Evolutionary conservation across 495 filamentous ascomycete genomes (phyloP).

Genomic region (Elasticomyces elasticus): DNA sequence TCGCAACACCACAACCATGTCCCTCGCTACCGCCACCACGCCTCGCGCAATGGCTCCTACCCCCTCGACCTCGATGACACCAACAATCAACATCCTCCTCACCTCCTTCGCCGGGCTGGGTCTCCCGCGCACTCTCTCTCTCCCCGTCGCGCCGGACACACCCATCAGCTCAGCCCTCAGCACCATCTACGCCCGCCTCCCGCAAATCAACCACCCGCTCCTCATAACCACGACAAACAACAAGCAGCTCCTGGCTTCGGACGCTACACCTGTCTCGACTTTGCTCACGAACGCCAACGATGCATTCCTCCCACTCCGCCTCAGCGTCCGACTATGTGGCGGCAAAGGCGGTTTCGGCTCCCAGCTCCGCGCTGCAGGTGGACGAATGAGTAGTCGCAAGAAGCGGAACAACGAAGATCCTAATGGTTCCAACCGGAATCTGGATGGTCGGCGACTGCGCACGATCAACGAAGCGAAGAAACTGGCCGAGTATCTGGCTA

Average conservation of each 20-base stretch:
- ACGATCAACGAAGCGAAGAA: conserved; percentile 92
- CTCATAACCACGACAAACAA: conserved; percentile 76
- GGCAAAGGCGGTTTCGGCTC: conserved; percentile 98
- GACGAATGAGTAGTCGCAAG: conserved; percentile 90
- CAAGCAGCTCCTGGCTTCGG: conserved; percentile 48
- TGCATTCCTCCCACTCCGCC: conserved; percentile 67
- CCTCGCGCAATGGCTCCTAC: no score
- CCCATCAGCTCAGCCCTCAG: conserved; percentile 56
- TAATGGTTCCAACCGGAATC: conserved; percentile 65
- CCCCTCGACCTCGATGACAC: no score
- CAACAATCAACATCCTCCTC: conserved; percentile 69
- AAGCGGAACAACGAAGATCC: conserved; percentile 63
- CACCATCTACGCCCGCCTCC: conserved; percentile 54
- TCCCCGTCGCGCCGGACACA: conserved; percentile 48
- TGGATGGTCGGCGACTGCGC: conserved; percentile 81
- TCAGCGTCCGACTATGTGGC: conserved; percentile 65
- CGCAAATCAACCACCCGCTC: conserved; percentile 43
- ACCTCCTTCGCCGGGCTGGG: conserved; percentile 74
- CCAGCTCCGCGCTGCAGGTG: conserved; percentile 89
- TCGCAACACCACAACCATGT: no score
- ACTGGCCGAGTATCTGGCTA: conserved; percentile 84
- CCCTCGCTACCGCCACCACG: no score
- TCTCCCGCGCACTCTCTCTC: conserved; percentile 64
- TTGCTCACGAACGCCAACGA: conserved; percentile 41
- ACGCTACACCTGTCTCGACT: conserved; percentile 41